These are phyloP conservation scores for Lactarius pseudohatsudake DNA, from an alignment of 768 basidiomycete species.

Conservation along the genomic window DNA sequence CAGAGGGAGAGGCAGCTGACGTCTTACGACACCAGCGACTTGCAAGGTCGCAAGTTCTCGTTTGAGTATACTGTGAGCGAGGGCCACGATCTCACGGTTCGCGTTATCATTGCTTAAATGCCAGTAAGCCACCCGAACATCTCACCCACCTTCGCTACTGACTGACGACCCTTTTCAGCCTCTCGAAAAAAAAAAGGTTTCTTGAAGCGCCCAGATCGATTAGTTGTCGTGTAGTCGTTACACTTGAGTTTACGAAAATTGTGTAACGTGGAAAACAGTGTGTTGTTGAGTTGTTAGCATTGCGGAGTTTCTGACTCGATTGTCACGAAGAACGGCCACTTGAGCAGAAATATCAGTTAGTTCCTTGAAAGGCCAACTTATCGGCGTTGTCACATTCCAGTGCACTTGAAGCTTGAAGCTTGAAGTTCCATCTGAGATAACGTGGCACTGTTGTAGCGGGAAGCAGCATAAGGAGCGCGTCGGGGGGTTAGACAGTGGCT, in stretches of 20 bases:
- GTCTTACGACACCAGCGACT: background rate
- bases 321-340: too few species aligned
- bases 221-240: background rate
- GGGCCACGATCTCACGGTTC: background rate
- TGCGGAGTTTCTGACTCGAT: too few species aligned
- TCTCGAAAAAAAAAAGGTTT: background rate
- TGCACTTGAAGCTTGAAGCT: too few species aligned
- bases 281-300: too few species aligned
- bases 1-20: conserved; percentile 83
- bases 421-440: too few species aligned
- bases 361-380: too few species aligned
- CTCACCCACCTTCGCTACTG: background rate
- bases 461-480: too few species aligned
- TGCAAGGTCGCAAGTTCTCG: background rate
- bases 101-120: background rate
- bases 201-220: background rate
- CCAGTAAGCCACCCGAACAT: background rate
- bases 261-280: background rate
- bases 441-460: too few species aligned
- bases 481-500: too few species aligned
- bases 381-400: too few species aligned
- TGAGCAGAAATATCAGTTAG: too few species aligned
- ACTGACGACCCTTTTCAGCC: background rate
- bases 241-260: background rate
- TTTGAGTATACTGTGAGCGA: background rate